Evolutionary conservation across 1,139 yeast species (phyloP), one percentile per base, ranked within the genome.

Genomic region (Blastobotrys capitulatus): DNA sequence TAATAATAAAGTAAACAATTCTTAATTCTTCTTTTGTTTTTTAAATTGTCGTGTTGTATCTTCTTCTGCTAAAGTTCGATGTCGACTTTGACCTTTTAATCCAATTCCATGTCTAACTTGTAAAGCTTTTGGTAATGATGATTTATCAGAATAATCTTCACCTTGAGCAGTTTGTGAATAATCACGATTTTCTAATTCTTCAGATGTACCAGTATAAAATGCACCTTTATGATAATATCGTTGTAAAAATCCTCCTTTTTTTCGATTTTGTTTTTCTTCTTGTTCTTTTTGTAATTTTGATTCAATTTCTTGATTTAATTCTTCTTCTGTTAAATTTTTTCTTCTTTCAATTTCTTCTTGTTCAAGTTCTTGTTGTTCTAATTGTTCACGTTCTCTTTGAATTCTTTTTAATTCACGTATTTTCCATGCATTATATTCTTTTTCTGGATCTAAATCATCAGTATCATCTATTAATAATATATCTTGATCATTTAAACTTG

Each of bases 371-470:
- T n/a, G n/a, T n/a, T n/a, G n/a, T 47, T 71, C 77, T 6, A 57
- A 56, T 54, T 75, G 79, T 22, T 62, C 64, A 25, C 59, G 65
- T 35, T 62, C 82, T n/a, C 82, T 69, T 46, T 65, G 58, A 46
- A 70, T 59, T 37, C 84, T 64, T 15, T 57, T 56, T 38, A 60
- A 57, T 52, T 77, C 78, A 7, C 83, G 69, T 26, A 57, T 49
- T 49, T 69, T 68, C 83, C 83, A 79, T 7, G 67, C 73, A 5
- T 61, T 65, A 37, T 60, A 61, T 58, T 79, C 84, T 1, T 57
- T 61, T 40, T 67, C 76, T 0, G 81, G 79, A 53, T 78, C 79
- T 13, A 76, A 38, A 35, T 75, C 80, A 57, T 79, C 84, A 0
- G 81, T 76, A 55, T 79, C 84, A 55, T 78, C 82, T 1, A 78